These are phyloP conservation scores for Calcarisporium arbuscula DNA, from an alignment of 2,329 filamentous ascomycete species.

Conservation along the genomic window DNA sequence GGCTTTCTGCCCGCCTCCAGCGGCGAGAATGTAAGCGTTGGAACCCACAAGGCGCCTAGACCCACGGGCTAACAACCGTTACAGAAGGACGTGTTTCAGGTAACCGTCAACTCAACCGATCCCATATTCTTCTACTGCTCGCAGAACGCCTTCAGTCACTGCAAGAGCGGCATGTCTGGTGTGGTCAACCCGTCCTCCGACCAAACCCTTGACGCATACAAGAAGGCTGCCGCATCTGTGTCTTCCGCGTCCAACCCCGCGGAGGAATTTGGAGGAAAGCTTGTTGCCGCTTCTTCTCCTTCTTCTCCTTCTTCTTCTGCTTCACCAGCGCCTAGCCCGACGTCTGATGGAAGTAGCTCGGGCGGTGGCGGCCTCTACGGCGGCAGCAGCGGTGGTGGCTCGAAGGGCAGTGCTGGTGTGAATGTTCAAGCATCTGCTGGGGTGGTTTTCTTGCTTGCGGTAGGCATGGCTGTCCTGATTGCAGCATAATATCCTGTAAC, in stretches of 20 bases:
- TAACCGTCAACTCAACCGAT: constrained; percentile 15
- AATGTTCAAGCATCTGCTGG: constrained; percentile 4
- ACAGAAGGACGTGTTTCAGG: constrained; percentile 14
- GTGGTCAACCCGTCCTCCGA: constrained; percentile 14
- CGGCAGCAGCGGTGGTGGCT: constrained; percentile 2
- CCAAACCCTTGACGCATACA: constrained; percentile 11
- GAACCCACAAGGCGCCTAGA: no score
- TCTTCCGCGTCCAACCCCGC: constrained; percentile 2
- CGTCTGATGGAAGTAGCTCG: constrained; percentile 1
- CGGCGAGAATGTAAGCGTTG: constrained; percentile 2
- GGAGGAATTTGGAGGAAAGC: not conserved
- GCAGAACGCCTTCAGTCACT: constrained; percentile 9
- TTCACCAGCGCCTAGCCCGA: constrained; percentile 1
- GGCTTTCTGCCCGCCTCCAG: constrained; percentile 3
- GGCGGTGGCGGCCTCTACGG: not conserved
- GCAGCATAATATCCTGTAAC: no score
- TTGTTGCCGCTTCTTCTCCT: not conserved
- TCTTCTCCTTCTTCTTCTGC: constrained; percentile 1
- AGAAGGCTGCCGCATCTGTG: constrained; percentile 2
- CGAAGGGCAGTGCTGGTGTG: constrained; percentile 3
- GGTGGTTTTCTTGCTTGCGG: constrained; percentile 2
- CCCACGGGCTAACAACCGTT: no score
- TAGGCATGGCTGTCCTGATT: constrained; percentile 8
- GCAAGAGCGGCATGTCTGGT: constrained; percentile 16
- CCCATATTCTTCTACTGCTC: constrained; percentile 20